Conservation (phyloP, 1,284 basidiomycete species). For the Puccinia novopanici region DNA sequence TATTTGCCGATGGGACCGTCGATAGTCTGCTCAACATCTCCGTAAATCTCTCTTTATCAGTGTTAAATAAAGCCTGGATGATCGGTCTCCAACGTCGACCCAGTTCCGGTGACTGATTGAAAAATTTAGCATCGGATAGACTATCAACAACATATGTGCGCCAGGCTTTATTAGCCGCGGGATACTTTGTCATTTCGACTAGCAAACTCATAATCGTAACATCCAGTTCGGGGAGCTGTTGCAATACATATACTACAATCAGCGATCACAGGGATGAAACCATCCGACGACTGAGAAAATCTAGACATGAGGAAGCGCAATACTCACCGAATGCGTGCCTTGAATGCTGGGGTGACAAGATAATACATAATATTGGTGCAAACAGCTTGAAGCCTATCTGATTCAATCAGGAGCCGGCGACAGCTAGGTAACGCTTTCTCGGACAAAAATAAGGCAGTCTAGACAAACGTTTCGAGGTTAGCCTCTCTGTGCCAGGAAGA, state of each 20-base stretch:
- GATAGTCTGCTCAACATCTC: conserved; percentile 80
- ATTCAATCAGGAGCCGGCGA: conserved; percentile 77
- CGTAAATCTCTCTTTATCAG: conserved; percentile 80
- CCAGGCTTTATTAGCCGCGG: conserved; percentile 82
- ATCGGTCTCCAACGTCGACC: conserved; percentile 75
- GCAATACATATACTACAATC: conserved; percentile 14
- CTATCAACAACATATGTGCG: conserved; percentile 75
- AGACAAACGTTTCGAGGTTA: not conserved
- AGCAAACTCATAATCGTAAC: conserved; percentile 69
- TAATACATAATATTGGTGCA: conserved; percentile 84
- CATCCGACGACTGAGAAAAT: conserved; percentile 28
- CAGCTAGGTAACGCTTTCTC: conserved; percentile 72
- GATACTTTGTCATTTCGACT: conserved; percentile 75
- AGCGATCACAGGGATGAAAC: conserved; percentile 16
- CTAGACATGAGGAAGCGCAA: not conserved
- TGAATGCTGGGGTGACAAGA: conserved; percentile 77
- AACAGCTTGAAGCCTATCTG: conserved; percentile 75
- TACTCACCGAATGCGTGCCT: conserved; percentile 69
- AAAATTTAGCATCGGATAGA: conserved; percentile 82
- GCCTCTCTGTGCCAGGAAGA: not conserved
- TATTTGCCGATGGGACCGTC: conserved; percentile 84
- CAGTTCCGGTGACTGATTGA: conserved; percentile 69
- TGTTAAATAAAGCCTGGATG: conserved; percentile 76
- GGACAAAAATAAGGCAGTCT: conserved; percentile 76
- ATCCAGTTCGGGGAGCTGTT: conserved; percentile 60